Evolutionary conservation across 2,329 filamentous ascomycete species (phyloP).

Genomic region (Trichoderma atroviride): DNA sequence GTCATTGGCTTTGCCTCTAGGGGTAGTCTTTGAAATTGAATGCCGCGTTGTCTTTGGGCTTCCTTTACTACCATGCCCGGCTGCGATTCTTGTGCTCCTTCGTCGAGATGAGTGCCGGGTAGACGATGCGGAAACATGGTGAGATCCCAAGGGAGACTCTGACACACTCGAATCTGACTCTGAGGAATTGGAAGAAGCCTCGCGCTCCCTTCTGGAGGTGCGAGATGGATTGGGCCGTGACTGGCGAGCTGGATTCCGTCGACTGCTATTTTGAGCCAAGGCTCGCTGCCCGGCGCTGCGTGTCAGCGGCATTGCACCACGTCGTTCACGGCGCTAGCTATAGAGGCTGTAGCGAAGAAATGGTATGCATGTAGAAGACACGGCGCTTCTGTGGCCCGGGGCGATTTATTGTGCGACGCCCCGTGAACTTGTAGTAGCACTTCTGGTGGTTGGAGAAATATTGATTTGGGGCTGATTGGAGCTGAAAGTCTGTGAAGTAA

Average conservation of each 20-base stretch:
- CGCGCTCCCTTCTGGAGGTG: not conserved
- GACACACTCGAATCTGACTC: not conserved
- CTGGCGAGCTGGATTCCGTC: slow-evolving; percentile 23
- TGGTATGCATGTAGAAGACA: not conserved
- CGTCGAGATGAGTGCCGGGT: not conserved
- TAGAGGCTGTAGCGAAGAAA: not conserved
- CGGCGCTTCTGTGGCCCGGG: not conserved
- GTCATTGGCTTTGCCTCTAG: not conserved
- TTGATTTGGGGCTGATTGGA: not conserved
- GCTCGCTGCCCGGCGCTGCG: slow-evolving; percentile 32
- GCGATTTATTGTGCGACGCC: not conserved
- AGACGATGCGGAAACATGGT: not conserved
- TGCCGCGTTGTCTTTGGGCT: not conserved
- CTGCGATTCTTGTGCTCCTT: slow-evolving; percentile 12
- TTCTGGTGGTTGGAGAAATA: not conserved
- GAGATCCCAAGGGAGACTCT: not conserved
- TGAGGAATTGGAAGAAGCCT: not conserved
- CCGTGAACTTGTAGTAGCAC: not conserved
- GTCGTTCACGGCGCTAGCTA: not conserved
- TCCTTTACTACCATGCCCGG: not conserved
- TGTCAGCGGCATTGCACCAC: slow-evolving; percentile 36
- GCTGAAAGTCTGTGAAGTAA: not conserved
- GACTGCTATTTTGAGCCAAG: slow-evolving; percentile 31
- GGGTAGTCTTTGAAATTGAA: not conserved
- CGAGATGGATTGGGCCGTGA: slow-evolving; percentile 6